A percentile compares a stretch with the other conserved stretches of the same genome.
Evolutionary conservation across 2,329 filamentous ascomycete species (phyloP).

Genomic region (Aspergillus costaricaensis): DNA sequence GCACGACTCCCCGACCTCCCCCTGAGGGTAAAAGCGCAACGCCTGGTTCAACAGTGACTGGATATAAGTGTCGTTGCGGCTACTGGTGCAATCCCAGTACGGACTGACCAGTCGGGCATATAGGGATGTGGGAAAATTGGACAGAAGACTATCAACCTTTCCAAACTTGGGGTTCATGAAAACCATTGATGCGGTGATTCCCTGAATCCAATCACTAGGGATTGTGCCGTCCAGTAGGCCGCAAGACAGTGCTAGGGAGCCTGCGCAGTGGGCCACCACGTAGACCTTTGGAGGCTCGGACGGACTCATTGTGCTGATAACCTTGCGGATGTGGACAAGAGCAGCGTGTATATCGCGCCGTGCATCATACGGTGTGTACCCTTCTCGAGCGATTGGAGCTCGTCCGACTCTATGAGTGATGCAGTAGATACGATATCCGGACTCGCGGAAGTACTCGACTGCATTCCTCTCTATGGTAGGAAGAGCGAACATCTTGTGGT

Average conservation of each 20-base stretch:
- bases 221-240: constrained; percentile 25
- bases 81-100: constrained; percentile 8
- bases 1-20: background rate
- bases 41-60: constrained; percentile 2
- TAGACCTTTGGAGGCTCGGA: constrained; percentile 16
- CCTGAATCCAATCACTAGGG: constrained; percentile 13
- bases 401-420: constrained; percentile 3
- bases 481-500: constrained; percentile 5
- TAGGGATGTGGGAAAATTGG: background rate
- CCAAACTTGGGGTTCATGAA: constrained; percentile 20
- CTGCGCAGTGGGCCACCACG: constrained; percentile 24
- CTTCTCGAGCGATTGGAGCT: constrained; percentile 2
- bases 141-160: constrained; percentile 4
- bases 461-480: constrained; percentile 2
- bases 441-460: constrained; percentile 2
- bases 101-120: background rate
- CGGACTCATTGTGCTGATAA: background rate
- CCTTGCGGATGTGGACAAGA: constrained; percentile 13
- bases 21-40: constrained; percentile 1
- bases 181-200: constrained; percentile 20
- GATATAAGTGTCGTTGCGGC: background rate
- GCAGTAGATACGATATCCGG: constrained; percentile 3
- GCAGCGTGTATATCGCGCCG: constrained; percentile 15
- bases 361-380: constrained; percentile 4
- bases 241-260: constrained; percentile 21